Conservation (phyloP, 2,329 filamentous ascomycete genomes). For the Colletotrichum horii region DNA sequence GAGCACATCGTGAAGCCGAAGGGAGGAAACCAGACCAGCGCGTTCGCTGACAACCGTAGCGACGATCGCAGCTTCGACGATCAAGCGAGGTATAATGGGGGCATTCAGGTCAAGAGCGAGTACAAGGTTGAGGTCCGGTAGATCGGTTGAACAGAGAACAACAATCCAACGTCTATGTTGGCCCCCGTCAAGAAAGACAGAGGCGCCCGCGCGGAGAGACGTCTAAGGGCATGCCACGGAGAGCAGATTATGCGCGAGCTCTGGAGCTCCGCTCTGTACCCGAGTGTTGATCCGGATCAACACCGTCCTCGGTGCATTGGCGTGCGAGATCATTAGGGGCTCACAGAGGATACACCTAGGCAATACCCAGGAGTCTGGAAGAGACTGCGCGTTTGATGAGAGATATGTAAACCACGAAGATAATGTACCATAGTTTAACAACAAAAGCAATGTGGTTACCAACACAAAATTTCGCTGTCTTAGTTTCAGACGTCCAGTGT, state of each 20-base stretch:
- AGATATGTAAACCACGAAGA: not conserved
- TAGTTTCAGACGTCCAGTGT: not conserved
- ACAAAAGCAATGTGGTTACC: not conserved
- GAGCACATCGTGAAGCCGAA: slow-evolving; percentile 6
- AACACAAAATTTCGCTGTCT: not conserved
- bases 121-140: slow-evolving; percentile 6
- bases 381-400: not conserved
- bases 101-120: slow-evolving; percentile 10
- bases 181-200: not conserved
- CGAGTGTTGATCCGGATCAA: not conserved
- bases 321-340: not conserved
- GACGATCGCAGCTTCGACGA: slow-evolving; percentile 8
- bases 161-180: not conserved
- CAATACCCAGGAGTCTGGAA: not conserved
- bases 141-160: not conserved
- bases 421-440: not conserved
- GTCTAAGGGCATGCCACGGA: not conserved
- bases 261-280: not conserved
- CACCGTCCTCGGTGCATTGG: not conserved
- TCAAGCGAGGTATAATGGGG: not conserved
- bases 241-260: not conserved
- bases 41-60: not conserved
- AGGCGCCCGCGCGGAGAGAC: not conserved
- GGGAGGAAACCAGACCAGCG: not conserved
- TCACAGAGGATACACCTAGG: not conserved